A percentile compares a stretch with the other conserved stretches of the same genome.
phyloP scores from a whole-genome alignment of 163 green algal genomes.

The Picocystis sp. region DNA sequence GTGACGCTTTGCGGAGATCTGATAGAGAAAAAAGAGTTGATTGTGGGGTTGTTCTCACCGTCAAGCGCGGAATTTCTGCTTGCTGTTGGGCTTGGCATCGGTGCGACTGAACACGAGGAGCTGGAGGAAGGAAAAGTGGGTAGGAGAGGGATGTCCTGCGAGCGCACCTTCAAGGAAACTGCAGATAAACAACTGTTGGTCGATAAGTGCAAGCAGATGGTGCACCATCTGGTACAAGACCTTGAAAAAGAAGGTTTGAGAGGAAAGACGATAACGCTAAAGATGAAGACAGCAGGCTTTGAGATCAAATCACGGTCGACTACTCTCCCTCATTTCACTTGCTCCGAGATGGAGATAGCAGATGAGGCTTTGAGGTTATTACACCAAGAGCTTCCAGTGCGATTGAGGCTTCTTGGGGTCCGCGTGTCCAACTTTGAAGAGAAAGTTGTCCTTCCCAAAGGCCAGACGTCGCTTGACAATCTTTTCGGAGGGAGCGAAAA shows the following conservation, averaged over 20 bases:
- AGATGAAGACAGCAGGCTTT: constrained; percentile 71
- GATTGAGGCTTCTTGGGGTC: too few relatives aligned
- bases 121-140: background rate
- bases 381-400: too few relatives aligned
- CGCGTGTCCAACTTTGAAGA: too few relatives aligned
- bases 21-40: constrained; percentile 30
- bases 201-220: constrained; percentile 23
- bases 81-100: constrained; percentile 6
- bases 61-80: constrained; percentile 42
- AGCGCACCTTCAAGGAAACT: constrained; percentile 58
- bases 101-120: background rate
- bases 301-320: constrained; percentile 23
- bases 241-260: constrained; percentile 54
- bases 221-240: constrained; percentile 41
- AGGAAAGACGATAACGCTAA: constrained; percentile 67
- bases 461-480: too few relatives aligned
- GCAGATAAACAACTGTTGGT: background rate
- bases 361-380: too few relatives aligned
- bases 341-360: too few relatives aligned
- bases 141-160: constrained; percentile 21
- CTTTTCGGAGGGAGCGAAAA: too few relatives aligned
- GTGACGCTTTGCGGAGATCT: constrained; percentile 52
- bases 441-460: too few relatives aligned
- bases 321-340: constrained; percentile 5
- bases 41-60: constrained; percentile 52